phyloP scores from a whole-genome alignment of 2,329 filamentous ascomycete genomes.

The Phialophora macrospora region DNA sequence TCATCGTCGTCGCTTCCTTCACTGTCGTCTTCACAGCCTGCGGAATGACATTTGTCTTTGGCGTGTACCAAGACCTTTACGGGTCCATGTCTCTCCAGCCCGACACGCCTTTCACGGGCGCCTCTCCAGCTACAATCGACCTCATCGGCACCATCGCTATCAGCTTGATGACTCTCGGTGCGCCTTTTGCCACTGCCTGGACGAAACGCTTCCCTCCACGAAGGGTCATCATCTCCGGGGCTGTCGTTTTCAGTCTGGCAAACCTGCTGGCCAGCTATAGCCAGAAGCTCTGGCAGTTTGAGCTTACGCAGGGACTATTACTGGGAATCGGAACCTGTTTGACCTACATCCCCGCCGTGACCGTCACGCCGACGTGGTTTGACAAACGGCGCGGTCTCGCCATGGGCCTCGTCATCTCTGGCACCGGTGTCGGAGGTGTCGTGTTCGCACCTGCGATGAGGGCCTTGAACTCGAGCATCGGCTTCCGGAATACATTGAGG shows the following conservation, averaged over 20 bases:
- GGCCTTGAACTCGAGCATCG: slow-evolving; percentile 42
- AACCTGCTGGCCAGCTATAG: slow-evolving; percentile 45
- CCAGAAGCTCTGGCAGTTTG: slow-evolving; percentile 64
- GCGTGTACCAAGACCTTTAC: slow-evolving; percentile 42
- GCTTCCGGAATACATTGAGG: slow-evolving; percentile 47
- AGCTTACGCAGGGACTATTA: slow-evolving; percentile 64
- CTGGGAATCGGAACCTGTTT: slow-evolving; percentile 68
- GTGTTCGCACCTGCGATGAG: slow-evolving; percentile 53
- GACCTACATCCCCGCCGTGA: slow-evolving; percentile 61
- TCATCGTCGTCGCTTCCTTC: slow-evolving; percentile 1
- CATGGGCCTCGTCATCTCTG: slow-evolving; percentile 63
- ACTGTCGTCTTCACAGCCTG: slow-evolving; percentile 12
- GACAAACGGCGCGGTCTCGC: slow-evolving; percentile 61
- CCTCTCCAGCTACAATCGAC: slow-evolving; percentile 47
- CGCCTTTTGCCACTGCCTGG: slow-evolving; percentile 45
- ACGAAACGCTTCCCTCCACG: slow-evolving; percentile 45
- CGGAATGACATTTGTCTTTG: slow-evolving; percentile 47
- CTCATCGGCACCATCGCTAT: slow-evolving; percentile 48
- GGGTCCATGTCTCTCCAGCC: slow-evolving; percentile 39
- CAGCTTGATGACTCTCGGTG: slow-evolving; percentile 46
- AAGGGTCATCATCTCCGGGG: slow-evolving; percentile 42
- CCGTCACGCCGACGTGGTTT: slow-evolving; percentile 67
- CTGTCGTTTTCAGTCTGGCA: slow-evolving; percentile 44
- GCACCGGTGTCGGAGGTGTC: slow-evolving; percentile 64
- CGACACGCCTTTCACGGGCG: slow-evolving; percentile 45